A percentile compares a stretch with the other conserved stretches of the same genome.
Conservation (phyloP, 768 basidiomycete genomes). For the Serendipita sp. region DNA sequence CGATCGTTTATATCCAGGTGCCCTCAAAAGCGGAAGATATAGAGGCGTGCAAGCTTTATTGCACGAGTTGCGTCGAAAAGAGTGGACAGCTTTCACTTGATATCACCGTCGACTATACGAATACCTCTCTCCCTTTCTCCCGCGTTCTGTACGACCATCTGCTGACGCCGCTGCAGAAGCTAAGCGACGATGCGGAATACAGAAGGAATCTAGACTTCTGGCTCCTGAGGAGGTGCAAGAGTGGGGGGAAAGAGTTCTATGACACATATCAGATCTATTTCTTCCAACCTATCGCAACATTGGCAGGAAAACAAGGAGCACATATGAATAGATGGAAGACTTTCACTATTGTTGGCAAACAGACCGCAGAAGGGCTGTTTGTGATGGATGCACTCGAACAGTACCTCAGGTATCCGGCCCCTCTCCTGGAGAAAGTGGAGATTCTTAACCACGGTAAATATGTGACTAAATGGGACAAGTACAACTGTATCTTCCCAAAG, state of each 20-base stretch:
- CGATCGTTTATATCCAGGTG: background rate
- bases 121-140: background rate
- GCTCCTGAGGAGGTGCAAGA: background rate
- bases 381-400: background rate
- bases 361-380: background rate
- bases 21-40: background rate
- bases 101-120: background rate
- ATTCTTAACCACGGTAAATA: background rate
- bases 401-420: background rate
- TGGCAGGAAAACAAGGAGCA: background rate
- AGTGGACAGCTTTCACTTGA: background rate
- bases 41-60: background rate
- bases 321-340: background rate
- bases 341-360: background rate
- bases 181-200: background rate
- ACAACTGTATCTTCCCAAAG: background rate
- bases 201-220: background rate
- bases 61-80: background rate
- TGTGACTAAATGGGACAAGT: background rate
- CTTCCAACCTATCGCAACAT: background rate
- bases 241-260: background rate
- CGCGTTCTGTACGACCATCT: background rate
- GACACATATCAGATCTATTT: background rate
- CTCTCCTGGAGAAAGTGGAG: background rate
- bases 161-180: background rate